Evolutionary conservation across 768 basidiomycete species (phyloP).

Genomic region (Xerocomellus amylosporus): DNA sequence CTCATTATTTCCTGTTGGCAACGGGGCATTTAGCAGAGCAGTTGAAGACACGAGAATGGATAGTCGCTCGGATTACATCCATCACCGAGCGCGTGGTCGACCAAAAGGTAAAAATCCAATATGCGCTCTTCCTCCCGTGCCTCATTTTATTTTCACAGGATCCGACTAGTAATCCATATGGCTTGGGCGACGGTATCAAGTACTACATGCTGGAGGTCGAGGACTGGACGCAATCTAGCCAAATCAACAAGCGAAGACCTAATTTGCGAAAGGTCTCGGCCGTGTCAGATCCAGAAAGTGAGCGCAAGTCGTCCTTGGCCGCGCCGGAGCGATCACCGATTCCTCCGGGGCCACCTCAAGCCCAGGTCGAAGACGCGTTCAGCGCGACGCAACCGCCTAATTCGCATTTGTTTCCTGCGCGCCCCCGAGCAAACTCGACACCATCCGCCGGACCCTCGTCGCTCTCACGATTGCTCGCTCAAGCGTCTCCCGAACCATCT

Average conservation of each 20-base stretch:
- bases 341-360: constrained; percentile 61
- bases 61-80: constrained; percentile 87
- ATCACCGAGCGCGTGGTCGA: constrained; percentile 85
- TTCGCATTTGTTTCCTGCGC: constrained; percentile 62
- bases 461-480: constrained; percentile 73
- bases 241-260: constrained; percentile 55
- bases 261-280: constrained; percentile 50
- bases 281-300: constrained; percentile 39
- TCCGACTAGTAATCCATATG: constrained; percentile 83
- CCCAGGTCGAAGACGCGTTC: constrained; percentile 74
- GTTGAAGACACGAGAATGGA: constrained; percentile 89
- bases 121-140: neutral
- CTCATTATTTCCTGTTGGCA: constrained; percentile 94
- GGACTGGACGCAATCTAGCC: constrained; percentile 81
- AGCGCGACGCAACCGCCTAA: constrained; percentile 62
- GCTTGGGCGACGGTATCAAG: constrained; percentile 83
- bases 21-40: constrained; percentile 85
- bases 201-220: constrained; percentile 94
- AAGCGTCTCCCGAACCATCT: constrained; percentile 47
- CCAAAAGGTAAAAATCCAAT: constrained; percentile 49
- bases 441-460: constrained; percentile 74
- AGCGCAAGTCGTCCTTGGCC: constrained; percentile 27
- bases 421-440: constrained; percentile 63
- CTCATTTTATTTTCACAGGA: constrained; percentile 46
- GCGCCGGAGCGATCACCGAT: constrained; percentile 19